Evolutionary conservation across 2,329 filamentous ascomycete genomes (phyloP).

Genomic region (Verticillium klebahnii): DNA sequence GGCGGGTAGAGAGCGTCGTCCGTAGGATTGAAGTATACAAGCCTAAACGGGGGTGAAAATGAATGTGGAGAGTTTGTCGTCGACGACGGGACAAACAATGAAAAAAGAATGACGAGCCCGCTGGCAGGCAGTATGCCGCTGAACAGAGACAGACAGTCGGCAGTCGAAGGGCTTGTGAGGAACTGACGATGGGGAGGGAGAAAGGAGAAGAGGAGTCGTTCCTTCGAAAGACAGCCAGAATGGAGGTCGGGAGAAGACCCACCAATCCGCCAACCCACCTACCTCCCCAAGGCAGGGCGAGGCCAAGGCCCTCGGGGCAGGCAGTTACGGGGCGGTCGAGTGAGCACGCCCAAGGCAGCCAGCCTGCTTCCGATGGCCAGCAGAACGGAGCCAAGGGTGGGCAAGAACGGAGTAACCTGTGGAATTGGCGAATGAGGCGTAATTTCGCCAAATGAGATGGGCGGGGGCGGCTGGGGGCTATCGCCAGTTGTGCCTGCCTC

Average conservation of each 20-base stretch:
- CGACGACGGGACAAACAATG: constrained; percentile 21
- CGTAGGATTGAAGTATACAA: constrained; percentile 1
- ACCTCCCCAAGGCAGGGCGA: background rate
- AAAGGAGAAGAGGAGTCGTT: constrained; percentile 4
- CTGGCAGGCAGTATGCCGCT: constrained; percentile 42
- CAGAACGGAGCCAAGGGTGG: constrained; percentile 12
- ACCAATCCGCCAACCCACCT: background rate
- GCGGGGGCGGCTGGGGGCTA: background rate
- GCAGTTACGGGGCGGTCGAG: constrained; percentile 13
- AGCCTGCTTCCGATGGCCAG: background rate
- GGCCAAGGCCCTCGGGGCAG: constrained; percentile 2
- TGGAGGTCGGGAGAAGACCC: constrained; percentile 13
- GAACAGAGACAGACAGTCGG: constrained; percentile 25
- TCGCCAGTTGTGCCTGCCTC: background rate
- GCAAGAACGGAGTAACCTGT: constrained; percentile 5
- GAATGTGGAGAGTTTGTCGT: constrained; percentile 23
- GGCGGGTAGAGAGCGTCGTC: constrained; percentile 10
- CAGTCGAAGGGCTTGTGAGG: constrained; percentile 21
- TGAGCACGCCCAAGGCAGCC: constrained; percentile 12
- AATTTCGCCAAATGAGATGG: constrained; percentile 15
- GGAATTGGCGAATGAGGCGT: constrained; percentile 13
- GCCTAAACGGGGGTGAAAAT: constrained; percentile 16
- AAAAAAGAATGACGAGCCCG: constrained; percentile 57
- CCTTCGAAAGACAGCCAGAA: constrained; percentile 10
- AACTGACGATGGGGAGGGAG: constrained; percentile 24